Evolutionary conservation across 805 yeast species (phyloP), one percentile per base, ranked within the genome.

Genomic region (Grigorovia transvaalensis): DNA sequence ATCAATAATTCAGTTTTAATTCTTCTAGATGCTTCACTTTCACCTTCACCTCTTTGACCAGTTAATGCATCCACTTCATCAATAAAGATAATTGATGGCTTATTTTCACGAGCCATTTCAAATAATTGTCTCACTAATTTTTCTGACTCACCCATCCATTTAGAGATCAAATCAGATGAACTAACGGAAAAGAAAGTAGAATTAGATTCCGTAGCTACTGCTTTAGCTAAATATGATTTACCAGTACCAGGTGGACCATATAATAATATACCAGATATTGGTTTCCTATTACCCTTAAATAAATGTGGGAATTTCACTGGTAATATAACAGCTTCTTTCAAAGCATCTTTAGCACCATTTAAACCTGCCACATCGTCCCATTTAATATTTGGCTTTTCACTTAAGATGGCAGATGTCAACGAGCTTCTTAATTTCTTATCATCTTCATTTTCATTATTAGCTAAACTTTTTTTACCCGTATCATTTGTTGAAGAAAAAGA

Each of bases 81-180:
- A 51, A 93, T 93, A 68, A 93, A 93, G 49, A 93, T 93, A 59
- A 93, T 95, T 0, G 96, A 82, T 0, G 99, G 99, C 64, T 88
- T 90, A 64, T 84, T 86, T 67, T 93, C 99, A 57, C 99, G 77
- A 5, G 99, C 99, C 96, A 91, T 88, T 38, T 84, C 79, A 70
- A 93, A 93, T 56, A 93, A 75, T 65, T 93, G 97, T 68, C 91
- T 93, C 29, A 93, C 98, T 52, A 93, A 78, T 69, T 98, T 81
- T 69, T 93, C 99, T 27, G 95, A 84, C 68, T 93, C 99, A 61
- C 99, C 99, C 97, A 91, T 91, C 99, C 99, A 93, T 69, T 93
- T 93, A 58, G 95, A 85, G 2, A 93, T 98, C 61, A 93, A 77
- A 68, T 93, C 99, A 13, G 96, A 86, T 0, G 96, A 88, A n/a